Conservation (phyloP, 1,284 basidiomycete species). For the Ustilago xerochloae region DNA sequence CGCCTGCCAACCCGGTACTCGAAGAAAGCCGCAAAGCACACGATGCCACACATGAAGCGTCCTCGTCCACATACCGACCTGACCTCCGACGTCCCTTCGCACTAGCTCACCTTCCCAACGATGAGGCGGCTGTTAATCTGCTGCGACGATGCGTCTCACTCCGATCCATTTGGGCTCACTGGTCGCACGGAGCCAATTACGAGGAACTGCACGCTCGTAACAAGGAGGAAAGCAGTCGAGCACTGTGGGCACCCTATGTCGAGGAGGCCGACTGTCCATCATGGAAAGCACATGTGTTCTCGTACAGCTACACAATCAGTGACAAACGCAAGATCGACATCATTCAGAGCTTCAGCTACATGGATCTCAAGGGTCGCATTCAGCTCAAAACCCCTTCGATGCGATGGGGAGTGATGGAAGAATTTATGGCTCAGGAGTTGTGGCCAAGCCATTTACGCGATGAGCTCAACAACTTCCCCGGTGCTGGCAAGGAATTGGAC, state of each 20-base stretch:
- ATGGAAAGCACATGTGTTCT: slow-evolving; percentile 62
- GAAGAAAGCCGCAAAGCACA: slow-evolving; percentile 29
- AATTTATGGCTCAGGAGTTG: slow-evolving; percentile 74
- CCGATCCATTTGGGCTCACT: slow-evolving; percentile 74
- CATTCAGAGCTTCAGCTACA: slow-evolving; percentile 85
- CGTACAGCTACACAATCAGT: slow-evolving; percentile 56
- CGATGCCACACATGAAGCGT: slow-evolving; percentile 21
- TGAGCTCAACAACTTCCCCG: slow-evolving; percentile 39
- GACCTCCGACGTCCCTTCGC: slow-evolving; percentile 53
- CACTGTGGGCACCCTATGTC: slow-evolving; percentile 30
- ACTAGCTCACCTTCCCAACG: slow-evolving; percentile 54
- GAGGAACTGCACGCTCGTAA: slow-evolving; percentile 58
- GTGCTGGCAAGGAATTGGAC: slow-evolving; percentile 26
- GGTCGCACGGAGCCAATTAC: slow-evolving; percentile 62
- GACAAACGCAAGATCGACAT: slow-evolving; percentile 68
- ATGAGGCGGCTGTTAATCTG: slow-evolving; percentile 78
- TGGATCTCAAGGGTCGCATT: slow-evolving; percentile 84
- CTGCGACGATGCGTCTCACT: slow-evolving; percentile 83
- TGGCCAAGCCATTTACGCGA: slow-evolving; percentile 43
- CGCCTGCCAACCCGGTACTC: slow-evolving; percentile 40
- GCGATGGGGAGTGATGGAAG: slow-evolving; percentile 84
- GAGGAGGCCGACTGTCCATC: slow-evolving; percentile 33
- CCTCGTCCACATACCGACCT: slow-evolving; percentile 32
- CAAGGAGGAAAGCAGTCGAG: slow-evolving; percentile 12
- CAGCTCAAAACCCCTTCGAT: slow-evolving; percentile 85